Evolutionary conservation across 129 eudicot genomes (phyloP).

Genomic region (Flaveria ramosissima): DNA sequence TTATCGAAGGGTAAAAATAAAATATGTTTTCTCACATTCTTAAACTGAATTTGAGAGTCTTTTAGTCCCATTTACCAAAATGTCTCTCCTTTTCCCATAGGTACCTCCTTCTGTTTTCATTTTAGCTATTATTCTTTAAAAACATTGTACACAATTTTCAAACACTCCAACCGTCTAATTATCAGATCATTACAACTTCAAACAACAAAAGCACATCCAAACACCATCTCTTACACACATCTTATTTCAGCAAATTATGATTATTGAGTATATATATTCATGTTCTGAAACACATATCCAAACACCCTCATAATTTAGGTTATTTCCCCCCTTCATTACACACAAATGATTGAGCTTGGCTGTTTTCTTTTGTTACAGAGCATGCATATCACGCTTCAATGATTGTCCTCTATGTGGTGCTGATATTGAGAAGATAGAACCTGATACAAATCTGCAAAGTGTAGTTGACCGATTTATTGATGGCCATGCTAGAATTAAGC

Average conservation of each 20-base stretch:
- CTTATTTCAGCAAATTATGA: background rate
- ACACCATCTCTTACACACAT: background rate
- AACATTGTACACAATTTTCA: background rate
- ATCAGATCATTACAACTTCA: background rate
- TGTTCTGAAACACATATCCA: background rate
- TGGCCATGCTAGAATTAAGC: conserved; percentile 92
- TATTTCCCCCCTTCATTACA: background rate
- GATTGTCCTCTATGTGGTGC: conserved; percentile 98
- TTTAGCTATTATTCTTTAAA: background rate
- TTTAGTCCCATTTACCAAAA: background rate
- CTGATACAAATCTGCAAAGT: conserved; percentile 72
- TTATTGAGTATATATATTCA: conserved; percentile 5
- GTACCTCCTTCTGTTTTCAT: background rate
- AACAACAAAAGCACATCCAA: background rate
- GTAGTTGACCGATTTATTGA: conserved; percentile 93
- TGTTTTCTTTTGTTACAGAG: conserved; percentile 43
- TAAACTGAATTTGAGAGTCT: background rate
- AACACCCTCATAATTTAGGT: background rate
- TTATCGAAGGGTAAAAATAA: background rate
- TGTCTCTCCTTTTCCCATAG: background rate
- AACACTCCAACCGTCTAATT: background rate
- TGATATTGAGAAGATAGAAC: conserved; percentile 85
- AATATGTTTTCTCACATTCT: background rate
- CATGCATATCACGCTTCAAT: conserved; percentile 74
- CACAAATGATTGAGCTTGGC: conserved; percentile 10